phyloP scores from a whole-genome alignment of 1,284 basidiomycete genomes.

The Papiliotrema nemorosa region DNA sequence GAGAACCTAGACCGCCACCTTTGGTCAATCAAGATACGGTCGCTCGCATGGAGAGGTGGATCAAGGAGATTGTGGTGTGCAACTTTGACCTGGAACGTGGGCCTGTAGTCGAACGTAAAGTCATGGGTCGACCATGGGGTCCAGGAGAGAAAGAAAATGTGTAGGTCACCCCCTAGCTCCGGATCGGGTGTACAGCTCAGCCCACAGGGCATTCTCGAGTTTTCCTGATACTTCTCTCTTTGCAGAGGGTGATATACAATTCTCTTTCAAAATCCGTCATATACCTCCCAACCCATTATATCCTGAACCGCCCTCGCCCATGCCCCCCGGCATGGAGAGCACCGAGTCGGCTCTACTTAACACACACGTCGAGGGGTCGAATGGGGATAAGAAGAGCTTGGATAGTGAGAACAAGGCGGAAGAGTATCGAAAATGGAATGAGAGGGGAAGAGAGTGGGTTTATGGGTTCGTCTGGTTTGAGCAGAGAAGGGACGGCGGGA shows the following conservation, averaged over 20 bases:
- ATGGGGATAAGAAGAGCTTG: not conserved
- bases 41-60: conserved; percentile 64
- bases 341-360: not conserved
- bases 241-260: conserved; percentile 53
- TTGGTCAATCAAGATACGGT: conserved; percentile 55
- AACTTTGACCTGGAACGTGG: conserved; percentile 86
- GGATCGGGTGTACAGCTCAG: not conserved
- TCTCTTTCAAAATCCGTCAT: conserved; percentile 56
- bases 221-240: conserved; percentile 88
- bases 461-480: conserved; percentile 82
- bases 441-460: conserved; percentile 51
- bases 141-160: conserved; percentile 74
- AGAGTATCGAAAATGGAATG: conserved; percentile 45
- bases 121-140: conserved; percentile 64
- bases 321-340: conserved; percentile 21
- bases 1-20: conserved; percentile 39
- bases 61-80: conserved; percentile 74
- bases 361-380: not conserved
- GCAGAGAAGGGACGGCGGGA: conserved; percentile 64
- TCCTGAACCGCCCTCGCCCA: conserved; percentile 43
- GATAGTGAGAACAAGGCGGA: conserved; percentile 36
- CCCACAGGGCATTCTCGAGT: conserved; percentile 77
- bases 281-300: conserved; percentile 46
- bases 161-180: conserved; percentile 53
- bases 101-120: conserved; percentile 68